Percentiles rank a stretch among this genome's conserved stretches.
Evolutionary conservation across 1,139 yeast species (phyloP).

Genomic region (Candida sp.): DNA sequence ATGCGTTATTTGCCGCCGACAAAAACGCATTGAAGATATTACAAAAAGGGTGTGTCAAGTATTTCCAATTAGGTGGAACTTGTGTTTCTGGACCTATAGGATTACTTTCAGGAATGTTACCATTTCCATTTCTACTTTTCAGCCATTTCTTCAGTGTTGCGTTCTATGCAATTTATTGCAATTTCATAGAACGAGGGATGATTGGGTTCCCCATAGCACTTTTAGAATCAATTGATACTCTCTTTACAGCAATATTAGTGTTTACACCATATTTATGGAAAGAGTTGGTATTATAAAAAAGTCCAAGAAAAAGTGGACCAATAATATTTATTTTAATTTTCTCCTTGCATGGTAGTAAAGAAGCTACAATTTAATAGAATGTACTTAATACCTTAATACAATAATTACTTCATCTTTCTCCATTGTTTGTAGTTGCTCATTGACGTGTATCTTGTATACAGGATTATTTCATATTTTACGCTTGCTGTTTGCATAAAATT

Average conservation of each 20-base stretch:
- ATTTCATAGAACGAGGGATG: slow-evolving; percentile 64
- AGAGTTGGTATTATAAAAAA: slow-evolving; percentile 29
- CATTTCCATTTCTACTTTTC: slow-evolving; percentile 70
- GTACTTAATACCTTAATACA: neutral
- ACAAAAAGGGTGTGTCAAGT: slow-evolving; percentile 86
- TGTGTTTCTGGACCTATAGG: slow-evolving; percentile 80
- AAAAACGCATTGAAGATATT: slow-evolving; percentile 58
- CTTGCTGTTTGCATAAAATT: neutral
- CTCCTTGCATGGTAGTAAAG: neutral
- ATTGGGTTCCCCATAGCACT: slow-evolving; percentile 72
- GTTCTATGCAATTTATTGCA: slow-evolving; percentile 71
- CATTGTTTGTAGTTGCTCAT: neutral
- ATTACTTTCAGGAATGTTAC: slow-evolving; percentile 77
- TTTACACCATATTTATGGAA: slow-evolving; percentile 70
- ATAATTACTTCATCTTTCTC: too few relatives aligned
- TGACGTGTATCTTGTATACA: neutral
- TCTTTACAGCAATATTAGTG: slow-evolving; percentile 72
- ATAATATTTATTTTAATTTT: too few relatives aligned
- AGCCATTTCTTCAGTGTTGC: slow-evolving; percentile 91
- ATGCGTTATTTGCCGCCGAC: slow-evolving; percentile 88
- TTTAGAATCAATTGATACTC: slow-evolving; percentile 62
- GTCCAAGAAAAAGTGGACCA: too few relatives aligned
- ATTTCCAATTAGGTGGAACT: slow-evolving; percentile 81
- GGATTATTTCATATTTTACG: neutral
- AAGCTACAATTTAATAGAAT: neutral